These are phyloP conservation scores for Blastobotrys raffinosifermentans DNA, from an alignment of 1,139 yeast species.

Conservation along the genomic window DNA sequence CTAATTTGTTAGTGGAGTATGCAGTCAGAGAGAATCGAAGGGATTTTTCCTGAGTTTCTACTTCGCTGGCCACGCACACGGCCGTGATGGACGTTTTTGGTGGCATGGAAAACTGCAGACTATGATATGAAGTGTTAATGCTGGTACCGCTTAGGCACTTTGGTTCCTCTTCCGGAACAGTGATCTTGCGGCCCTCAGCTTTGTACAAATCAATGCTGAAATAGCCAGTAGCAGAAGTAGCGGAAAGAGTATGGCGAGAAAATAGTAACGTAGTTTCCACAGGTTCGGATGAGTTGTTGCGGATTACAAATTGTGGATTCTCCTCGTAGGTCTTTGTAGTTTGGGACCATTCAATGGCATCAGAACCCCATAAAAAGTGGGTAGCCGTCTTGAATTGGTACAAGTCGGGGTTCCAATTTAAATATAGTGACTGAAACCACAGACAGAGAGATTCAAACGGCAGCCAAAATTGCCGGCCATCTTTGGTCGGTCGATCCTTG, in stretches of 20 bases:
- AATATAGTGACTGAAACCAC: constrained; percentile 52
- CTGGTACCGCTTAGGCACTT: constrained; percentile 21
- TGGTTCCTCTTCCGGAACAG: constrained; percentile 17
- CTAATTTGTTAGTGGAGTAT: constrained; percentile 32
- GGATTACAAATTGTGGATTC: constrained; percentile 40
- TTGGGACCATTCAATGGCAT: constrained; percentile 11
- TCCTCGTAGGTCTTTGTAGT: constrained; percentile 7
- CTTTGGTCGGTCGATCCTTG: constrained; percentile 5
- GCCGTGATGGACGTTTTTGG: constrained; percentile 20
- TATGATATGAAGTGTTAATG: constrained; percentile 27
- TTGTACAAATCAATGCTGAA: constrained; percentile 24
- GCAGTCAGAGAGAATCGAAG: constrained; percentile 38
- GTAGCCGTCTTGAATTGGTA: constrained; percentile 31
- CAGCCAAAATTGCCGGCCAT: constrained; percentile 29
- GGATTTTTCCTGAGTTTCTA: constrained; percentile 28
- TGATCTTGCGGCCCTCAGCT: constrained; percentile 13
- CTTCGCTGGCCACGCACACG: constrained; percentile 26
- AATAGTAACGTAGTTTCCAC: constrained; percentile 45
- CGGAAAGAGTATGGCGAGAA: constrained; percentile 28
- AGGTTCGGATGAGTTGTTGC: constrained; percentile 30
- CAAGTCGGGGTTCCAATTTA: constrained; percentile 57
- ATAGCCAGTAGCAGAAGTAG: constrained; percentile 15
- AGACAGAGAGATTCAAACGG: constrained; percentile 34
- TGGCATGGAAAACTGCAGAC: constrained; percentile 24
- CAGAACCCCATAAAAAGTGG: constrained; percentile 33